phyloP scores from a whole-genome alignment of 768 basidiomycete species.

The Amylocystis lapponica region DNA sequence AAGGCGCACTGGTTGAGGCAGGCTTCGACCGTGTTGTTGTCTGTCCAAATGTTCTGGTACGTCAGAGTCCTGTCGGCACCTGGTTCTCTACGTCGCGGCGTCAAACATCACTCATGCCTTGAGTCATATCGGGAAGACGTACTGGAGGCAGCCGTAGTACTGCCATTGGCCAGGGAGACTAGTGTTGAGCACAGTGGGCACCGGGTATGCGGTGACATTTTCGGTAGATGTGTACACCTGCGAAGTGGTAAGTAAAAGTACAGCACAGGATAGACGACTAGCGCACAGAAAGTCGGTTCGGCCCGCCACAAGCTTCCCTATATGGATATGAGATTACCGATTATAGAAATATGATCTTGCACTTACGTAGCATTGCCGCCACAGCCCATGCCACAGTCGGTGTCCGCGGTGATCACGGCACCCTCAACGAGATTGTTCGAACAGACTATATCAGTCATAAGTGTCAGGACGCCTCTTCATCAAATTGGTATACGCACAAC shows the following conservation, averaged over 20 bases:
- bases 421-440: slow-evolving; percentile 60
- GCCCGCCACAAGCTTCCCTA: slow-evolving; percentile 69
- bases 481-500: slow-evolving; percentile 34
- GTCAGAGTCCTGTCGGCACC: slow-evolving; percentile 39
- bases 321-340: slow-evolving; percentile 6
- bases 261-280: no score
- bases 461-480: not conserved
- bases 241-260: no score
- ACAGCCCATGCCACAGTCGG: slow-evolving; percentile 70
- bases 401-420: slow-evolving; percentile 42
- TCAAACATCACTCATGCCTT: no score
- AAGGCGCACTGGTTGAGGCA: slow-evolving; percentile 66
- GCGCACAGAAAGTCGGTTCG: slow-evolving; percentile 54
- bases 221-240: slow-evolving; percentile 49
- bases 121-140: not conserved
- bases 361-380: slow-evolving; percentile 60
- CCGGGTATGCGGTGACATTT: slow-evolving; percentile 48
- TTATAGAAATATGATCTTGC: not conserved
- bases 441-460: slow-evolving; percentile 45
- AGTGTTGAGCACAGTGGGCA: slow-evolving; percentile 51
- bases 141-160: slow-evolving; percentile 68
- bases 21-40: slow-evolving; percentile 56
- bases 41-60: slow-evolving; percentile 50
- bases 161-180: slow-evolving; percentile 57
- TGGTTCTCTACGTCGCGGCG: slow-evolving; percentile 51